Conservation (phyloP, 805 yeast species). For the Kazachstania bromeliacearum region DNA sequence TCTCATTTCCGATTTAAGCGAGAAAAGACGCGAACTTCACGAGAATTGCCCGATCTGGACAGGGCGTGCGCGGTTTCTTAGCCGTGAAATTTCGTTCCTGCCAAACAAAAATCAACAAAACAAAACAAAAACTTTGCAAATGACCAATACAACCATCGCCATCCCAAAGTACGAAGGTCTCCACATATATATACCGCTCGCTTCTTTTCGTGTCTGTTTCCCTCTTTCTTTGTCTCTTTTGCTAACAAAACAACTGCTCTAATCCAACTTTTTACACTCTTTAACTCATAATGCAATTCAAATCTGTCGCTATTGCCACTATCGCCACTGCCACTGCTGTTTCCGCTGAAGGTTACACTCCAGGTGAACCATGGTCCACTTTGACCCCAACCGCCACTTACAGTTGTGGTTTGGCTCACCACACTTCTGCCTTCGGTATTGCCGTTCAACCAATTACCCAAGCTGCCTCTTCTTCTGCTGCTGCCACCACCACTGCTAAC, state of each 20-base stretch:
- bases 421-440: slow-evolving; percentile 54
- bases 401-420: slow-evolving; percentile 48
- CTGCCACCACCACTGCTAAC: slow-evolving; percentile 16
- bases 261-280: slow-evolving; percentile 3
- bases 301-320: slow-evolving; percentile 13
- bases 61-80: too few relatives aligned
- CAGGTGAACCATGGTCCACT: slow-evolving; percentile 59
- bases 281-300: slow-evolving; percentile 15
- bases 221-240: not conserved
- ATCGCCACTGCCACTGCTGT: slow-evolving; percentile 35
- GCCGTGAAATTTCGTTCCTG: too few relatives aligned
- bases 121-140: too few relatives aligned
- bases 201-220: not conserved
- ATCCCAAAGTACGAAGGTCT: too few relatives aligned
- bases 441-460: slow-evolving; percentile 45
- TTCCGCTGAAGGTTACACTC: slow-evolving; percentile 48
- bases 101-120: too few relatives aligned
- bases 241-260: not conserved
- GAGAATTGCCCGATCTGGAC: too few relatives aligned
- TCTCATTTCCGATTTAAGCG: too few relatives aligned
- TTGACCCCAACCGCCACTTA: slow-evolving; percentile 54
- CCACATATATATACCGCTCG: not conserved
- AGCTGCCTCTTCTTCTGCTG: slow-evolving; percentile 25
- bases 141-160: too few relatives aligned
- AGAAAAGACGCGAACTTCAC: too few relatives aligned